Base-by-base conservation (phyloP, 1,139 yeast species). In the Diutina rugosa region DNA sequence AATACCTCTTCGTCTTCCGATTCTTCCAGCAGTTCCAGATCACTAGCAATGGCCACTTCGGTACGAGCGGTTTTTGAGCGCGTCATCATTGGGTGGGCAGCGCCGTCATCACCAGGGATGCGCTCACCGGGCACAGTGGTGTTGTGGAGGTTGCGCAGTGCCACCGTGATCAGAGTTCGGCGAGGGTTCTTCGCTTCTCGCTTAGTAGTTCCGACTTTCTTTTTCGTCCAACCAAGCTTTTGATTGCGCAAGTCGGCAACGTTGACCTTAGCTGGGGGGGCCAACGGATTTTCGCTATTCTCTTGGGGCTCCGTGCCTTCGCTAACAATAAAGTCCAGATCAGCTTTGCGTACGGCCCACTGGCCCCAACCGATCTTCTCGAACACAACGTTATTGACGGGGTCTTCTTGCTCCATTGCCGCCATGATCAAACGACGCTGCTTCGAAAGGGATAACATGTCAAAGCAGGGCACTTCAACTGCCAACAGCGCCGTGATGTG, bases 291-390 rank as follows among this genome's bases (percentile, higher is more conserved):
- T 14, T 4, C 21, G 16, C 16, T 14, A 6, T 47, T 30, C 9
- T 28, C 51, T 1, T 14, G n/a, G 14, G 59, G 61, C 38, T 56
- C 62, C 18, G 60, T 21, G 9, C 56, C 60, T 60, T 76, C 78
- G 29, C 77, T 74, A 41, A 74, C 77, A 58, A 82, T 82, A 58
- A 70, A 71, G 59, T 77, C 81, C 9, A 78, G 68, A 56, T 77
- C 79, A 16, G 79, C 81, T 55, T 76, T 72, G 59, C 84, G 77
- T 7, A 91, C 95, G 32, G 91, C 90, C 98, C 98, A 91, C 66
- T 93, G 95, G 58, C 98, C 98, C 98, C 98, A 91, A 30, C 97
- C 97, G 49, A 90, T 90, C 72, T 91, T 91, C 64, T 90, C 96
- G 72, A 91, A 91, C 21, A 87, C 81, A 48, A 84, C 83, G 58